Percentiles rank a stretch among this genome's conserved stretches.
Evolutionary conservation across 2,329 filamentous ascomycete species (phyloP).

Genomic region (Trichoderma koningiopsis): DNA sequence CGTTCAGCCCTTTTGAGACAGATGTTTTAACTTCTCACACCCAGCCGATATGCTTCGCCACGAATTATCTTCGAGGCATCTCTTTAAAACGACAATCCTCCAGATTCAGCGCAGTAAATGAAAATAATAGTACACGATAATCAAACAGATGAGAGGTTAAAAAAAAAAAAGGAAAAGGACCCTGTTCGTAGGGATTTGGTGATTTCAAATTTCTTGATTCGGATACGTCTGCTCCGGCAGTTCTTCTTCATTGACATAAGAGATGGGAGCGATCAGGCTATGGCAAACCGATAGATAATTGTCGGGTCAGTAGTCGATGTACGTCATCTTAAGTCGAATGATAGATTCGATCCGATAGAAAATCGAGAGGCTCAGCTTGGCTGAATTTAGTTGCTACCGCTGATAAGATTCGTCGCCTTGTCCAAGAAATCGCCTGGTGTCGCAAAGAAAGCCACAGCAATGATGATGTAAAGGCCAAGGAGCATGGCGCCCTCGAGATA

Average conservation of each 20-base stretch:
- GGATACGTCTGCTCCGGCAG: not conserved
- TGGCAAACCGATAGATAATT: not conserved
- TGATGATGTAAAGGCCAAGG: slow-evolving; percentile 58
- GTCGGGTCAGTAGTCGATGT: not conserved
- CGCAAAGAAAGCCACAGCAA: slow-evolving; percentile 62
- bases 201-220: not conserved
- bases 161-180: too few relatives aligned
- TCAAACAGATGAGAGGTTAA: not conserved
- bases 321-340: not conserved
- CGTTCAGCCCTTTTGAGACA: not conserved
- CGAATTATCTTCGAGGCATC: not conserved
- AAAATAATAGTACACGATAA: slow-evolving; percentile 15
- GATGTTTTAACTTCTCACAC: not conserved
- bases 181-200: not conserved
- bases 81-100: not conserved
- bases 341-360: not conserved
- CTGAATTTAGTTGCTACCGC: not conserved
- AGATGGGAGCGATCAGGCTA: not conserved
- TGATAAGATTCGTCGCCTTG: slow-evolving; percentile 31
- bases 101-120: not conserved
- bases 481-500: slow-evolving; percentile 79
- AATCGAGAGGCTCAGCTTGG: not conserved
- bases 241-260: not conserved
- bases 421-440: slow-evolving; percentile 54
- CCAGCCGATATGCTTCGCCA: not conserved